Base-by-base conservation (phyloP, 108 stramenopile species). In the Poteriospumella lacustris region DNA sequence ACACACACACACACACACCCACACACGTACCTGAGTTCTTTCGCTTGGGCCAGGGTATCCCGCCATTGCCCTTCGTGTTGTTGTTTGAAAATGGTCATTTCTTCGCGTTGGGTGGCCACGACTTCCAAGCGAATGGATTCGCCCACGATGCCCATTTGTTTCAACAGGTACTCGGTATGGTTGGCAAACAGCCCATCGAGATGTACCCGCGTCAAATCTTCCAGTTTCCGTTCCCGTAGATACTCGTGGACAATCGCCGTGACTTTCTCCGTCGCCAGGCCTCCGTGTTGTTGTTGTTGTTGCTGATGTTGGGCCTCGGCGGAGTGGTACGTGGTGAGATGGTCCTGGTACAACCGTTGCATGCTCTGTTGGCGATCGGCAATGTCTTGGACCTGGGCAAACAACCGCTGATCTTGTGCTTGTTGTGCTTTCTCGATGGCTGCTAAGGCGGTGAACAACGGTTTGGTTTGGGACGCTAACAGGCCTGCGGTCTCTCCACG, bases 61-160 rank as follows among this genome's bases (percentile, higher is more conserved):
- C 15, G 15, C 47, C 47, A n/a, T n/a, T n/a, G n/a, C n/a, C n/a
- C n/a, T n/a, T n/a, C n/a, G n/a, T n/a, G n/a, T n/a, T n/a, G n/a
- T n/a, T n/a, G n/a, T n/a, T n/a, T 52, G 47, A 9, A 9, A 52
- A 52, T 9, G 9, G 9, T 9, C 9, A 67, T 67, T 33, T 67
- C 39, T 67, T 67, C 64, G 12, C 64, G 9, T 9, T 31, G 15
- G 40, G 39, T 31, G 19, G 64, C 12, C 9, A 19, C 31, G 12
- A 41, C 19, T 67, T 67, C 64, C 15, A 67, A 38, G 9, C 64
- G 36, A 19, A 67, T 9, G 40, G 64, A 67, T 19, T 67, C 64
- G 31, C 39, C 12, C 9, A 40, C 12, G 31, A 41, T 40, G 64
- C 15, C 9, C 12, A 67, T 33, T 67, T 67, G 39, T 19, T 67